Evolutionary conservation across 2,329 filamentous ascomycete species (phyloP), one percentile per base, ranked within the genome.

Genomic region (Exophiala viscosa): DNA sequence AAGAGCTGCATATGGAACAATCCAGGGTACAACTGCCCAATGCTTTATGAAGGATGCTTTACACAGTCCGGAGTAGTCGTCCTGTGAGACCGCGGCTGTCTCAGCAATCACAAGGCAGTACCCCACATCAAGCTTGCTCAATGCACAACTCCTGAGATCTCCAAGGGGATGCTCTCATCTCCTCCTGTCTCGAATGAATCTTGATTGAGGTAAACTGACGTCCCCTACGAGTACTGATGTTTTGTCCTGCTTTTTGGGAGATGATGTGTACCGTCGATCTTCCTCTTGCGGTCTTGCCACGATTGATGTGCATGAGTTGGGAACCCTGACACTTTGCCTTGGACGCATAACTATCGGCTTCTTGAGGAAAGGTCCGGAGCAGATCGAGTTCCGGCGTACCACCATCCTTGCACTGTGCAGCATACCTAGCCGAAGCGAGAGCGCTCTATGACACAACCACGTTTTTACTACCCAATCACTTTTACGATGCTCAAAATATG

Each of bases 31-130:
- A 28, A 28, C 8, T 42, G 20, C 40, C 40, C 40, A 42, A 42
- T 31, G 40, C 40, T 42, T 28, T 40, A 36, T 20, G 17, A 50
- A 20, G 35, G 2, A 18, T 35, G 28, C 31, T 23, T 28, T 42
- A 18, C 18, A 42, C 40, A 28, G 40, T 42, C 20, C 40, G 11
- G 40, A 23, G 17, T 15, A 44, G 36, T 50, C 35, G 49, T 46
- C 50, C 48, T 32, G 46, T 51, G 52, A 54, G 40, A 56, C 53
- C 40, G 34, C 45, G 17, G 47, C 18, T 55, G 56, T 55, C 53
- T 59, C 56, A 56, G 53, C 47, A 45, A 52, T 34, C 35, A 45
- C n/a, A 45, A 18, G 38, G 40, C 13, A 13, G 5, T 42, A 50
- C 52, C 55, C 52, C 56, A 58, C 56, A 41, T 44, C 33, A 33